Evolutionary conservation across 139 green algal genomes (phyloP), one percentile per base, ranked within the genome.

Genomic region (Picochlorum sp.): DNA sequence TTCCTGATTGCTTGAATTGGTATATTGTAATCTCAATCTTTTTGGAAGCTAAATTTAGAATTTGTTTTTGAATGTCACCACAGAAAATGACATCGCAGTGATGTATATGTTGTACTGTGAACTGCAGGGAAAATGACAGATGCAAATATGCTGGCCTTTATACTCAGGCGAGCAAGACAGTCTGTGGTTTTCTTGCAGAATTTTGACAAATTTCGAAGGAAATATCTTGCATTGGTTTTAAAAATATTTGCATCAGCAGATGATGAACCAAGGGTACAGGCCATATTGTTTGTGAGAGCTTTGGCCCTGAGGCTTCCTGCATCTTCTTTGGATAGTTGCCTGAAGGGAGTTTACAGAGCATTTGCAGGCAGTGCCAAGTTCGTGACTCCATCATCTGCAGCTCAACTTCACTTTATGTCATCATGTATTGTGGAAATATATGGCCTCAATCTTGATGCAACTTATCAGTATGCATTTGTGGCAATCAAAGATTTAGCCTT

Each of bases 341-440:
- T 94, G 25, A 85, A 84, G 69, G 85, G 83, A 16, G 60, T 82
- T 22, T 94, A 96, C 73, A 70, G 78, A 35, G 68, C 74, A 2
- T 98, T 80, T 66, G 70, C 80, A 13, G 49, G 67, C 47, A 85
- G 87, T 53, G 81, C 85, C 55, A 94, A 95, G 72, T 97, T 98
- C 61, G 74, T 95, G 32, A 90, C 64, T 33, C 58, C 82, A 1
- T 74, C 73, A 50, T 79, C 61, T 28, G 61, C 73, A 24, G 80
- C 88, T 1, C 68, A 86, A 54, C 81, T 98, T 36, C 61, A 67
- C 40, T 96, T 98, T 71, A 90, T 97, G 88, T 64, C 59, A 22
- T 78, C 75, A 22, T 90, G 82, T 40, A 59, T 91, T 33, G 76
- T 92, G 26, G 90, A 98, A 76, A 59, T 94, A 53, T 86, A 79